A percentile compares a stretch with the other conserved stretches of the same genome.
phyloP scores from a whole-genome alignment of 192 early-diverging fungal species.

The Coemansia interrupta region DNA sequence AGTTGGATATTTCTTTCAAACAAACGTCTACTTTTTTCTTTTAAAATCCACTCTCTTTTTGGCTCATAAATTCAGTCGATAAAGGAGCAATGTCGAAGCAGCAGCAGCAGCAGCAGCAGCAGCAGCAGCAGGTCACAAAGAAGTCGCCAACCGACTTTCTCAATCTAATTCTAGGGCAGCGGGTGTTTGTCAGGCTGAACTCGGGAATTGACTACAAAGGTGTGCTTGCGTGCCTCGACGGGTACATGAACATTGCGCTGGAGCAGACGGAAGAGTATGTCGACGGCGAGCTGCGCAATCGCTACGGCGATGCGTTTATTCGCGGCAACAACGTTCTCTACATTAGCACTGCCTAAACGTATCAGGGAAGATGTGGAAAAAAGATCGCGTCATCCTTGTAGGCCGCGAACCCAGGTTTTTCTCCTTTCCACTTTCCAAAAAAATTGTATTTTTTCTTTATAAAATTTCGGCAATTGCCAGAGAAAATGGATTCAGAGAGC shows the following conservation, averaged over 20 bases:
- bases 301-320: constrained; percentile 94
- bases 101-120: constrained; percentile 7
- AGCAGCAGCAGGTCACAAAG: constrained; percentile 22
- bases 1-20: not conserved
- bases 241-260: constrained; percentile 96
- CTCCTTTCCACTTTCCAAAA: not conserved
- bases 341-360: constrained; percentile 55
- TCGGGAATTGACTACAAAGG: constrained; percentile 96
- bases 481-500: constrained; percentile 34
- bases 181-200: constrained; percentile 89
- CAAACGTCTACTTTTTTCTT: not conserved
- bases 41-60: constrained; percentile 1
- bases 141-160: constrained; percentile 87
- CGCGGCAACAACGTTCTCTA: constrained; percentile 90
- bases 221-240: constrained; percentile 86
- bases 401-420: not conserved
- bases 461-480: not conserved
- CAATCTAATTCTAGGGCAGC: constrained; percentile 74
- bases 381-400: not conserved
- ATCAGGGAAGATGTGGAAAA: not conserved
- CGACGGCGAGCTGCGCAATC: constrained; percentile 87
- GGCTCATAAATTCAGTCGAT: not conserved
- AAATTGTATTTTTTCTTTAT: not conserved
- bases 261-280: constrained; percentile 96
- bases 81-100: constrained; percentile 13